Base-by-base conservation (phyloP, 2,329 filamentous ascomycete genomes). In the Alternaria dauci region DNA sequence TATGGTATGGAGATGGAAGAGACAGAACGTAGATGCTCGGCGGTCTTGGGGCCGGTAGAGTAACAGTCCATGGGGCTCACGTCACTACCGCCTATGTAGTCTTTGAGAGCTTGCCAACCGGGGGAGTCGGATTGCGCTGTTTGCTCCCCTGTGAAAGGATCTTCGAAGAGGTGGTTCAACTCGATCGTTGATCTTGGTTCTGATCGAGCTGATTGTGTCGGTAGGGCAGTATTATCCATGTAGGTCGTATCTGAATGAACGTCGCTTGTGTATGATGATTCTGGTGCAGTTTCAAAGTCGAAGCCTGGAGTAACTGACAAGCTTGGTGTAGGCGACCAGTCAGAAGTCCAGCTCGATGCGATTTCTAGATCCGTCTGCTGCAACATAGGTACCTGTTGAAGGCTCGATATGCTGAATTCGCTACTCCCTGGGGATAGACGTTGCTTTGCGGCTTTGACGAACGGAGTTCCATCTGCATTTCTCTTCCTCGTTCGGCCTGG, bases 401-500 rank as follows among this genome's bases (percentile, higher is more conserved):
- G 41, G 18, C 67, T 69, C 58, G 72, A 74, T 52, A 72, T 72
- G 54, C 67, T 63, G 57, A 73, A 74, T 54, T 73, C 71, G 56
- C 67, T 71, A 43, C 67, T 67, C 18, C 72, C 69, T 39, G 72
- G 70, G n/a, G 70, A 73, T n/a, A 65, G 66, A n/a, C 70, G 67
- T 51, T 72, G 70, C 55, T 72, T 73, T 2, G 71, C 69, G 18
- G 58, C 61, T 50, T 75, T 76, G 53, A 73, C 65, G 55, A 74
- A 74, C 3, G 70, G 70, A 9, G 71, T 74, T 54, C 69, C 70
- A 53, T 77, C 74, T 52, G 71, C 68, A 50, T 76, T 76, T 59
- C 67, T 67, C 69, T 75, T 77, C 42, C 71, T 61, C 18, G 65
- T 72, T 20, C 75, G 69, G 8, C 74, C 74, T 8, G 74, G 73